Conservation (phyloP, 495 filamentous ascomycete genomes). For the Podospora appendiculata region DNA sequence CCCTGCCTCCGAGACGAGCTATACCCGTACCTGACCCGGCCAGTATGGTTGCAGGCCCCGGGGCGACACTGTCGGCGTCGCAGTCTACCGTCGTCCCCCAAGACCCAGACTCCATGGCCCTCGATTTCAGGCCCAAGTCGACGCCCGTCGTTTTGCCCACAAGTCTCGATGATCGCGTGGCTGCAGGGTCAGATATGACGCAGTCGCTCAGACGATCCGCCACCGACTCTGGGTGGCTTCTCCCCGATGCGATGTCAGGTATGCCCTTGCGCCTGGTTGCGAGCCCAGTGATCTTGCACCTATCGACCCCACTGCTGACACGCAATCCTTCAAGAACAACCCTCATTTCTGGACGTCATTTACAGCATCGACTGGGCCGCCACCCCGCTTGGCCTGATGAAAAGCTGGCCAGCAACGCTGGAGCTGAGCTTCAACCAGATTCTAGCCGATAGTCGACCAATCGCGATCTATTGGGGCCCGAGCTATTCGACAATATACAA, state of each 20-base stretch:
- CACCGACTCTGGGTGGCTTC: constrained; percentile 22
- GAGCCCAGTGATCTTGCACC: too few species aligned
- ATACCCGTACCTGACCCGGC: constrained; percentile 9
- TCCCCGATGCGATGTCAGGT: constrained; percentile 25
- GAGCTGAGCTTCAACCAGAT: constrained; percentile 53
- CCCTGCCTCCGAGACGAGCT: constrained; percentile 4
- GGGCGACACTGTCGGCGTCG: not conserved
- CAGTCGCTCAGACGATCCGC: constrained; percentile 13
- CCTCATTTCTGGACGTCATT: constrained; percentile 24
- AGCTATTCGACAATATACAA: constrained; percentile 39
- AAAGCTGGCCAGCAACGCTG: constrained; percentile 46
- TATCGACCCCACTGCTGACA: not conserved
- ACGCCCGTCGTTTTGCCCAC: not conserved
- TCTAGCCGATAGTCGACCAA: constrained; percentile 57
- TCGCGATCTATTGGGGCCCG: constrained; percentile 43
- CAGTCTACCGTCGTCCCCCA: not conserved
- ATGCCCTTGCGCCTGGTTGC: not conserved
- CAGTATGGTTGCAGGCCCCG: too few species aligned
- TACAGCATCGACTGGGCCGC: constrained; percentile 44
- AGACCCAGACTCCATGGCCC: constrained; percentile 1
- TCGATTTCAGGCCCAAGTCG: constrained; percentile 9
- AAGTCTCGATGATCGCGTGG: not conserved
- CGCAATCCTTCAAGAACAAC: constrained; percentile 15
- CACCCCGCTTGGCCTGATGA: constrained; percentile 54
- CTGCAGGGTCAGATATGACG: constrained; percentile 10